Evolutionary conservation across 2,329 filamentous ascomycete species (phyloP), one percentile per base, ranked within the genome.

Genomic region (Metarhizium album): DNA sequence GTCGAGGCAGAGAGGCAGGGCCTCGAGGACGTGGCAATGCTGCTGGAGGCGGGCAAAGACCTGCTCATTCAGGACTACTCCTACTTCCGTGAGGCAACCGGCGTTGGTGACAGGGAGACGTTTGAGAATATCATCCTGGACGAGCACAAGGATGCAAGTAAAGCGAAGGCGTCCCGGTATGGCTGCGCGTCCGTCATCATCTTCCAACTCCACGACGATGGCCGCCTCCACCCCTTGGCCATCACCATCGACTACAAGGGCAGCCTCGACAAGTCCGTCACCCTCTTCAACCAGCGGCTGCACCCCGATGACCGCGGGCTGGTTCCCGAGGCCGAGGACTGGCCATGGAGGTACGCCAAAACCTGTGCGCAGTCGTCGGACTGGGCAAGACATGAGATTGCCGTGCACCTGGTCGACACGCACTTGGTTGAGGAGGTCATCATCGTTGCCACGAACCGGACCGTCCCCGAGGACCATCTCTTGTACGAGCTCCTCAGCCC

Each of bases 311-410:
- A 9, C 35, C 1, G 6, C 8, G 35, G n/a, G 35, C 2, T 9
- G 2, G 35, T 18, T 5, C 5, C 35, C 9, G 35, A 37, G 35
- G 35, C 35, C 8, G 8, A 37, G 35, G 74, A 77, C 60, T 77
- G 72, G 72, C 65, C 73, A 0, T 77, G 74, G 74, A 62, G 74
- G 43, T 76, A 75, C 56, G 74, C 74, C 20, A 78, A 76, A 59
- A 74, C 68, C 0, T 75, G 70, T 45, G 68, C 67, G 2, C 73
- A 75, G 52, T 64, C 67, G 1, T 65, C 70, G 1, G 74, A 76
- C 59, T 78, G 73, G 74, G 59, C 67, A 48, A 64, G 69, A 4
- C 74, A 78, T 52, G 73, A 76, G 57, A 53, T 75, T 16, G 62
- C 61, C 3, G 66, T 74, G 2, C 74, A 78, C 52, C 65, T 77